Conservation (phyloP, 352 stramenopile genomes). For the Phytophthora constricta region DNA sequence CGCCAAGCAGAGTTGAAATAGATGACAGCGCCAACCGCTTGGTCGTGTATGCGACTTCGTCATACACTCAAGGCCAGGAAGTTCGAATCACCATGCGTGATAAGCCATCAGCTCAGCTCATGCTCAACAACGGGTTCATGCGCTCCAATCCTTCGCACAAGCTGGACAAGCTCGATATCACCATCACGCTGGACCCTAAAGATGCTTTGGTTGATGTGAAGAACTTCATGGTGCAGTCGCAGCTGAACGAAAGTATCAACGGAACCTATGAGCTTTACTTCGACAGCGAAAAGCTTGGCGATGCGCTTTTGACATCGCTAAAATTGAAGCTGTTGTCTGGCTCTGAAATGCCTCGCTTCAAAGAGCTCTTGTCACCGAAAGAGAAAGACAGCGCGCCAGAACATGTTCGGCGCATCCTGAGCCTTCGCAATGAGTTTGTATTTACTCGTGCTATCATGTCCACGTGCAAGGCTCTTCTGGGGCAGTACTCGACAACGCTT, state of each 20-base stretch:
- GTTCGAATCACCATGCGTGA: slow-evolving; percentile 35
- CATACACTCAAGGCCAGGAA: slow-evolving; percentile 40
- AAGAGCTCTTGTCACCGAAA: slow-evolving; percentile 30
- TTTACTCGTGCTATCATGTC: slow-evolving; percentile 51
- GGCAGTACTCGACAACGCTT: slow-evolving; percentile 44
- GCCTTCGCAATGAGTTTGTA: slow-evolving; percentile 59
- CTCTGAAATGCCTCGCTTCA: slow-evolving; percentile 37
- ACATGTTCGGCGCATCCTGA: slow-evolving; percentile 35
- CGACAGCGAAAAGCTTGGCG: slow-evolving; percentile 16
- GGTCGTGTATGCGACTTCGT: slow-evolving; percentile 40
- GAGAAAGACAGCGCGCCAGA: neutral
- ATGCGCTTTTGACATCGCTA: slow-evolving; percentile 36
- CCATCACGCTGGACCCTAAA: slow-evolving; percentile 47
- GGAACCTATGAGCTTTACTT: slow-evolving; percentile 46
- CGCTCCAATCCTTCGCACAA: slow-evolving; percentile 20
- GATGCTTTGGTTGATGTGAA: slow-evolving; percentile 49
- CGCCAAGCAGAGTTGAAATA: slow-evolving; percentile 33
- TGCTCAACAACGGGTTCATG: slow-evolving; percentile 58
- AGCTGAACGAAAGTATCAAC: slow-evolving; percentile 54
- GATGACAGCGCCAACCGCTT: slow-evolving; percentile 31
- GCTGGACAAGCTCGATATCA: slow-evolving; percentile 54
- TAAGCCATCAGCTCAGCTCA: slow-evolving; percentile 50
- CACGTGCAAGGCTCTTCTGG: slow-evolving; percentile 47
- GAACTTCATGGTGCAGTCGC: slow-evolving; percentile 39
- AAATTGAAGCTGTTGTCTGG: slow-evolving; percentile 57